These are phyloP conservation scores for Tetrahymena elliotti DNA, from an alignment of 73 alveolate species.

Conservation along the genomic window DNA sequence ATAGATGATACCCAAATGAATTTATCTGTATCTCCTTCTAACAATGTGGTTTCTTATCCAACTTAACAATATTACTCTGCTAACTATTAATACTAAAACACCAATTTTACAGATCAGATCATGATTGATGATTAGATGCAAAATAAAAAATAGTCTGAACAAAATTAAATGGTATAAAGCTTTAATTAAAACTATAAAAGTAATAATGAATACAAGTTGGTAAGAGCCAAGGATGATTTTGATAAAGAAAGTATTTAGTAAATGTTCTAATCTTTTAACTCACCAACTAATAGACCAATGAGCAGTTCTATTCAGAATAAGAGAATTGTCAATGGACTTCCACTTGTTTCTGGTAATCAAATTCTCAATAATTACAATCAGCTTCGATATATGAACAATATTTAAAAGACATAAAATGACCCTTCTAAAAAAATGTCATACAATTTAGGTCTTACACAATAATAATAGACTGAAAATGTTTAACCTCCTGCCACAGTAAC, in stretches of 20 bases:
- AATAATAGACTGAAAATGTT: neutral
- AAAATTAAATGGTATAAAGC: neutral
- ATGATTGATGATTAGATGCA: neutral
- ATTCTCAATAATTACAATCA: neutral
- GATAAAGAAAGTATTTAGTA: neutral
- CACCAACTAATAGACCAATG: neutral
- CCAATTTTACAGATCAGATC: neutral
- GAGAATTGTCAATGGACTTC: neutral
- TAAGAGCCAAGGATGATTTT: neutral
- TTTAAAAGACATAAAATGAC: neutral
- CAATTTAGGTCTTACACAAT: neutral
- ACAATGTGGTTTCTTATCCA: neutral
- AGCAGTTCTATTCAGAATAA: neutral
- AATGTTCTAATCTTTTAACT: neutral
- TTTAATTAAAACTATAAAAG: neutral
- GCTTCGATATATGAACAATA: neutral
- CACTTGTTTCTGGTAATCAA: neutral
- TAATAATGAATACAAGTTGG: neutral
- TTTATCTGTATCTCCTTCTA: neutral
- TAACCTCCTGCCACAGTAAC: neutral
- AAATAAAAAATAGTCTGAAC: neutral
- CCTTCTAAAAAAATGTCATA: neutral
- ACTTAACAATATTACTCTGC: neutral
- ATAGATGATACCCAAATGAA: neutral
- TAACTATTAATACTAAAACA: neutral